A percentile compares a stretch with the other conserved stretches of the same genome.
Conservation (phyloP, 495 filamentous ascomycete genomes). For the Trichoderma erinaceum region DNA sequence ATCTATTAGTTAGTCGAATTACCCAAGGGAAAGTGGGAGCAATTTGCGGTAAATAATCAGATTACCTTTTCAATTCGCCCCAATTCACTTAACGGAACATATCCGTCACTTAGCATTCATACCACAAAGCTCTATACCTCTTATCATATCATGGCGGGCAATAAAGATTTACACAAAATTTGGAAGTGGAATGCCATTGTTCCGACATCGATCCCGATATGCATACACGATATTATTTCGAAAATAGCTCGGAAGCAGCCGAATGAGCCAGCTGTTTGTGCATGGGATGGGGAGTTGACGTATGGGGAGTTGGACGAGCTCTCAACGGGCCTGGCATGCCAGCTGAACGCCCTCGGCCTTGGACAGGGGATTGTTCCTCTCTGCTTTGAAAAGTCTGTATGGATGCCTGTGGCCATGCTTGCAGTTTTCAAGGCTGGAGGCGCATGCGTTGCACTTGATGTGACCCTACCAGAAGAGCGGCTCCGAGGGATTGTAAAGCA, state of each 20-base stretch:
- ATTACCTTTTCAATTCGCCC: too few relatives aligned
- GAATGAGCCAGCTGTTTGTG: constrained; percentile 22
- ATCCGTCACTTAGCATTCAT: too few relatives aligned
- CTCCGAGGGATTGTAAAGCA: not conserved
- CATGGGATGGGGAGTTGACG: constrained; percentile 52
- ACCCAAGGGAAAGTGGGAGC: too few relatives aligned
- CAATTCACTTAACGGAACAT: too few relatives aligned
- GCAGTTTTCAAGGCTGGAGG: constrained; percentile 34
- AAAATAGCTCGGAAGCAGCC: constrained; percentile 19
- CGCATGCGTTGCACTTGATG: not conserved
- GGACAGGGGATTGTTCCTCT: constrained; percentile 41
- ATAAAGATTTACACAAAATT: not conserved
- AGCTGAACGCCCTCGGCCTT: constrained; percentile 33
- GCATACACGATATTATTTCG: constrained; percentile 25
- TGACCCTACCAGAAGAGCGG: not conserved
- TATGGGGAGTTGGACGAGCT: constrained; percentile 43
- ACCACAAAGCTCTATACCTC: too few relatives aligned
- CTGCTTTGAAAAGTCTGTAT: constrained; percentile 39
- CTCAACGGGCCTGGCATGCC: constrained; percentile 36
- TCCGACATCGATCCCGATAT: constrained; percentile 18
- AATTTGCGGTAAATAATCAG: too few relatives aligned
- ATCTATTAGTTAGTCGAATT: too few relatives aligned
- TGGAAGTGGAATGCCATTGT: not conserved
- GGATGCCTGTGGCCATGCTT: constrained; percentile 42
- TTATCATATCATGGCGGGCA: too few relatives aligned